phyloP scores from a whole-genome alignment of 441 rosid species.

The Adansonia madagascariensis region DNA sequence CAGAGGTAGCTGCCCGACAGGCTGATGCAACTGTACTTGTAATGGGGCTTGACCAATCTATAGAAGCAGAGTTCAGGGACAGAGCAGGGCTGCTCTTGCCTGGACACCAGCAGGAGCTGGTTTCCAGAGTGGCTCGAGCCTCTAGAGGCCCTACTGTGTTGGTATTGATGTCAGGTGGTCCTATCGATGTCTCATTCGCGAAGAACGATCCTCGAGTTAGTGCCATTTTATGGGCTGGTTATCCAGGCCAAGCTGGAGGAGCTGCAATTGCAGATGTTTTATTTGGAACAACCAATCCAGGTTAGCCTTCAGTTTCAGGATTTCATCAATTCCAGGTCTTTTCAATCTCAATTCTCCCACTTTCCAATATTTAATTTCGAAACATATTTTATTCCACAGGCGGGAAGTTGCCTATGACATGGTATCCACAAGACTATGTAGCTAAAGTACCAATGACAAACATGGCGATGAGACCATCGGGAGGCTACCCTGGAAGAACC shows the following conservation, averaged over 20 bases:
- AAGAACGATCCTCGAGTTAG: conserved; percentile 57
- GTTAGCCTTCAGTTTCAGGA: conserved; percentile 25
- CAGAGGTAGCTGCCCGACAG: conserved; percentile 56
- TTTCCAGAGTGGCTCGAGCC: conserved; percentile 57
- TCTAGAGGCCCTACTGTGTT: conserved; percentile 59
- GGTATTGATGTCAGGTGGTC: conserved; percentile 73
- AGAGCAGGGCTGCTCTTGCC: conserved; percentile 57
- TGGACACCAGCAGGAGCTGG: conserved; percentile 65
- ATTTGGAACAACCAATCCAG: conserved; percentile 61
- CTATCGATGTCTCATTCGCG: conserved; percentile 65
- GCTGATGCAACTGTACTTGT: conserved; percentile 65
- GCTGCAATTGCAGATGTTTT: conserved; percentile 65
- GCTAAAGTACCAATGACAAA: conserved; percentile 67
- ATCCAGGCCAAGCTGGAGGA: conserved; percentile 82
- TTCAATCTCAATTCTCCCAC: neutral
- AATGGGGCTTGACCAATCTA: conserved; percentile 72
- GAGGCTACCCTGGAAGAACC: conserved; percentile 67
- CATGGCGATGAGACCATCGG: conserved; percentile 60
- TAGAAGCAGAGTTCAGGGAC: conserved; percentile 66
- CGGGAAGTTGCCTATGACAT: conserved; percentile 75
- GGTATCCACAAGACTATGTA: conserved; percentile 72
- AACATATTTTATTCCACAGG: conserved; percentile 33
- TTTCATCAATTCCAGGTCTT: neutral
- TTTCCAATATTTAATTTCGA: neutral
- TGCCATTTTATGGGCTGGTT: conserved; percentile 74